phyloP scores from a whole-genome alignment of 257 asterid genomes.

The Scutellaria minor region DNA sequence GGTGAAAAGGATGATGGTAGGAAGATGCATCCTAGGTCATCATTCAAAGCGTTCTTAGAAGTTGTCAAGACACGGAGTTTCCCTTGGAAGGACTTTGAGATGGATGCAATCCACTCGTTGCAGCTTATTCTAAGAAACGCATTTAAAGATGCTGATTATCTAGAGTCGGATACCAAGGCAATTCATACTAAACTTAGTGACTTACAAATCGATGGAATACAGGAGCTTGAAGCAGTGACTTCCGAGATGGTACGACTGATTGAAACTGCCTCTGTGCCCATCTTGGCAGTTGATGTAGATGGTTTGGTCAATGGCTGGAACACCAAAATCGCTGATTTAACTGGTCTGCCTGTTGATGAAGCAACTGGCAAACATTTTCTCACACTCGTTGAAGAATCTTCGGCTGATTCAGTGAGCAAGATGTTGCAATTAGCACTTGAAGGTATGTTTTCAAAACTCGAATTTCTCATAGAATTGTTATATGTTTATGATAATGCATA shows the following conservation, averaged over 20 bases:
- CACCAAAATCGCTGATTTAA: constrained; percentile 75
- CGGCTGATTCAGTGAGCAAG: constrained; percentile 65
- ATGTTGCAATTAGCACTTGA: constrained; percentile 78
- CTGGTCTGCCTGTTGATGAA: constrained; percentile 75
- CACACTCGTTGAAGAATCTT: constrained; percentile 81
- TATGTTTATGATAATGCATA: not conserved
- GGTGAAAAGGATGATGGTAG: constrained; percentile 80
- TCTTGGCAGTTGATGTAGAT: constrained; percentile 82
- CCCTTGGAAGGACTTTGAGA: constrained; percentile 93
- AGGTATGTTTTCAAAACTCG: constrained; percentile 46
- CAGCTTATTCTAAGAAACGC: constrained; percentile 89
- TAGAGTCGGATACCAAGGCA: constrained; percentile 43
- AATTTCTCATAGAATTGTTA: not conserved
- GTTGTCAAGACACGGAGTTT: constrained; percentile 78
- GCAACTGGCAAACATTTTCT: constrained; percentile 86
- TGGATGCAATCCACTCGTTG: constrained; percentile 95
- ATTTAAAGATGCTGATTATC: constrained; percentile 52
- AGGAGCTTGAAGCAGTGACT: constrained; percentile 90
- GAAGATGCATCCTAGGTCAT: constrained; percentile 91
- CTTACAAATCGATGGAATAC: constrained; percentile 75
- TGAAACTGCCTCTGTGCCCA: constrained; percentile 93
- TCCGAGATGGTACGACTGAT: constrained; percentile 90
- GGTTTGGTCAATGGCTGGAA: constrained; percentile 96
- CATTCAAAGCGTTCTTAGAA: constrained; percentile 90
- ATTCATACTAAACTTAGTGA: constrained; percentile 74